Evolutionary conservation across 2,329 filamentous ascomycete genomes (phyloP), one percentile per base, ranked within the genome.

Genomic region (Aureobasidium lini): DNA sequence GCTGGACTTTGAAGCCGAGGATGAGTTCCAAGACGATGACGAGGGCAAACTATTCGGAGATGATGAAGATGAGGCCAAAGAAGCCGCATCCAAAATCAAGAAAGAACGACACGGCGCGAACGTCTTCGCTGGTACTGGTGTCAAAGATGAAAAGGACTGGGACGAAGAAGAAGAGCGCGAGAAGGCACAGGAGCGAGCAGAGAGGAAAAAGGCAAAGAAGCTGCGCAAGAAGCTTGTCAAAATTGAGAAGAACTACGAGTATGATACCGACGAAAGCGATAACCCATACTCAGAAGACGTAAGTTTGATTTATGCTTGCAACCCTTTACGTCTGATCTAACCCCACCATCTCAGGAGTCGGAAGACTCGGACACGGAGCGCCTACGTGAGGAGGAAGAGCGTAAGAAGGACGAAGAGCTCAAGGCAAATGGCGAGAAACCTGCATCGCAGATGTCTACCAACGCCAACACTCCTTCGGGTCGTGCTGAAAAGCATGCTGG

Each of bases 51-150:
- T 87, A 43, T 83, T 90, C 82, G 90, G 94, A 65, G 89, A 94
- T 54, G 90, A 95, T 62, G 92, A 96, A 64, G 81, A 82, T 62
- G 79, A 82, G 15, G 83, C 85, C 61, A 80, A 87, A 63, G 83
- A 85, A 60, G 84, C 84, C 18, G 83, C 83, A 13, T 77, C 81
- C 36, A 80, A 79, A 61, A 82, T 91, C 67, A 89, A 88, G 72
- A 81, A 83, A 28, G 88, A 92, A 71, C 91, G 95, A 71, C 79
- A 95, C n/a, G 85, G 85, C 56, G 93, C 93, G 8, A 95, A 95
- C 67, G 77, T 94, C 2, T 96, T 95, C 65, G 88, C 59, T 36
- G 69, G 67, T 28, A 69, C 69, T 6, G 70, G 95, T 67, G 76
- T 77, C 11, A 76, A 76, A 47, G 71, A 78, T 44, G 76, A 79